Percentiles rank a stretch among this genome's conserved stretches.
These are phyloP conservation scores for Ophiostoma sp. DNA, from an alignment of 2,329 filamentous ascomycete species.

Conservation along the genomic window DNA sequence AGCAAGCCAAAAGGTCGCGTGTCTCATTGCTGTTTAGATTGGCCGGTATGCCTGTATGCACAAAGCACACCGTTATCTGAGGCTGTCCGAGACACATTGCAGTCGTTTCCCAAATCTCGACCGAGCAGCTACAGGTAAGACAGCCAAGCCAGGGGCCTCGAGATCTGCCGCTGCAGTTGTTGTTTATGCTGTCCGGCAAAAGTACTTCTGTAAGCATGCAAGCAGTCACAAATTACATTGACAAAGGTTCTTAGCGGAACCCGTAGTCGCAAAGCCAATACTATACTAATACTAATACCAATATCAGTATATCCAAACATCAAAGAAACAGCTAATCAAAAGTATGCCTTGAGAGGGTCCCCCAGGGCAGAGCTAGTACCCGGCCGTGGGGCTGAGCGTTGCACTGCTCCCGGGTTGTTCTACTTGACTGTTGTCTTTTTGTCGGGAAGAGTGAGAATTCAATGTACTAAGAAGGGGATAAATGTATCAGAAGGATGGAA, in stretches of 20 bases:
- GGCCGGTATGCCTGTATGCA: neutral
- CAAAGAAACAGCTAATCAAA: no score
- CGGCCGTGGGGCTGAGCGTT: conserved; percentile 25
- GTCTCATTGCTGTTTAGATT: neutral
- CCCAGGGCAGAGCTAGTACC: conserved; percentile 17
- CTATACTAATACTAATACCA: no score
- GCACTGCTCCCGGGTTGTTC: conserved; percentile 12
- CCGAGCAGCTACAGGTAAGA: neutral
- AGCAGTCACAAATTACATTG: no score
- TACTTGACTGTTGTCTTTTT: neutral
- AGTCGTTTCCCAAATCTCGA: conserved; percentile 8
- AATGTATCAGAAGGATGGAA: no score
- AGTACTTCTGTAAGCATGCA: no score
- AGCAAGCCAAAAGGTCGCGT: neutral
- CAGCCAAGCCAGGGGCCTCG: neutral
- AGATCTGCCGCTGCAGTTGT: neutral
- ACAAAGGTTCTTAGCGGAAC: no score
- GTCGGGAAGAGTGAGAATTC: no score
- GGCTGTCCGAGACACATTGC: conserved; percentile 9
- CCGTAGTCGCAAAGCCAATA: no score
- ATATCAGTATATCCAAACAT: no score
- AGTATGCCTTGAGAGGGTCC: conserved; percentile 23
- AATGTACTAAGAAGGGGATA: no score
- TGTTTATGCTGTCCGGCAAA: no score
- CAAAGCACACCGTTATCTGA: neutral